Conservation (phyloP, 805 yeast genomes). For the Isabelozyma pseudorhagii region DNA sequence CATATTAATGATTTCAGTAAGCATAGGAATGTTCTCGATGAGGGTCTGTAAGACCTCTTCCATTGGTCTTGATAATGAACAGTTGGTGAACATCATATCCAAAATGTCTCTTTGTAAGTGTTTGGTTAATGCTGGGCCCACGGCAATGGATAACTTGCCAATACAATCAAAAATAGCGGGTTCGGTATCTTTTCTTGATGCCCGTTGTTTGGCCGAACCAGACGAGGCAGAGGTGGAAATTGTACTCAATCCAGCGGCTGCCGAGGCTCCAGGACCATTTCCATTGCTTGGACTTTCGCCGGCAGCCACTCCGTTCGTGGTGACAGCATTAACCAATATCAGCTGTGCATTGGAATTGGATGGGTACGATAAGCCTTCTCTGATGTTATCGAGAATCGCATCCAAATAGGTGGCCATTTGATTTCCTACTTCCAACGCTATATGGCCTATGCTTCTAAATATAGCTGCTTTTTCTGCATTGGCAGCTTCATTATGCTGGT, state of each 20-base stretch:
- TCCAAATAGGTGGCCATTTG: constrained; percentile 86
- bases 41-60: constrained; percentile 69
- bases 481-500: constrained; percentile 33
- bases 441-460: constrained; percentile 77
- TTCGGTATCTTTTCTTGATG: constrained; percentile 66
- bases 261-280: constrained; percentile 5
- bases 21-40: constrained; percentile 72
- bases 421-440: constrained; percentile 74
- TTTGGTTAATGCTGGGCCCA: constrained; percentile 91
- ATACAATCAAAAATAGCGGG: constrained; percentile 87
- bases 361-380: constrained; percentile 64
- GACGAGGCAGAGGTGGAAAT: constrained; percentile 21
- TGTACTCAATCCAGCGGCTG: constrained; percentile 18
- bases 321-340: constrained; percentile 38
- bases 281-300: constrained; percentile 1
- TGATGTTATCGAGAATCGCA: constrained; percentile 76
- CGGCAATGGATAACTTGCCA: constrained; percentile 80
- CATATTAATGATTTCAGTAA: constrained; percentile 69
- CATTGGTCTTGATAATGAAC: constrained; percentile 82
- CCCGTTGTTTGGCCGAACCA: constrained; percentile 50
- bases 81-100: constrained; percentile 67
- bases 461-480: constrained; percentile 69
- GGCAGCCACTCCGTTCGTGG: constrained; percentile 13
- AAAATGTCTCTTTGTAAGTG: constrained; percentile 79
- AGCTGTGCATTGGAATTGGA: constrained; percentile 35